Evolutionary conservation across 2,329 filamentous ascomycete genomes (phyloP).

Genomic region (Sporothrix variecibatus): DNA sequence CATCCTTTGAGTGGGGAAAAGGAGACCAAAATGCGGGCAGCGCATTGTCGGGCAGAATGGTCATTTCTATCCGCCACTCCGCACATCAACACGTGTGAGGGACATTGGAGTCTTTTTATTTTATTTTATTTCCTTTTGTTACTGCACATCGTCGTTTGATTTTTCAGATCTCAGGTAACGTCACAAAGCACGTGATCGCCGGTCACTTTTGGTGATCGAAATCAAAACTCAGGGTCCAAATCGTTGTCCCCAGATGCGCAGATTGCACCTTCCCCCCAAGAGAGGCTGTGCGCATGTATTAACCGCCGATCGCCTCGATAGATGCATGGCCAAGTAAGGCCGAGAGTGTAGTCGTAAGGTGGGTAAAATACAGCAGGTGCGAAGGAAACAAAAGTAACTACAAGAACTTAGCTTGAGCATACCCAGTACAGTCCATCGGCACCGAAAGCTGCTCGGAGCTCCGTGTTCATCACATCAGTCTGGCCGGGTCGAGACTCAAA

Average conservation of each 20-base stretch:
- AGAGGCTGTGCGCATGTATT: background rate
- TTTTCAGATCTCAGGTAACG: too few species aligned
- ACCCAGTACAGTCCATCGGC: background rate
- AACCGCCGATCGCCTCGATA: conserved; percentile 6
- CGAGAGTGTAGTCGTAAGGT: background rate
- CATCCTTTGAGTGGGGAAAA: background rate
- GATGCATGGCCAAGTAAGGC: conserved; percentile 9
- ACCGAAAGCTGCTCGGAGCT: background rate
- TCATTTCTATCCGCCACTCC: background rate
- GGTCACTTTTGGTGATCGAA: background rate
- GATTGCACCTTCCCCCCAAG: conserved; percentile 3
- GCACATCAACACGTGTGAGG: background rate
- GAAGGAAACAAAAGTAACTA: background rate
- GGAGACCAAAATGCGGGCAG: background rate
- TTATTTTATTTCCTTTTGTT: background rate
- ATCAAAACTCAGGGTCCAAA: background rate
- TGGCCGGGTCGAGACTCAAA: background rate
- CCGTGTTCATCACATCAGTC: background rate
- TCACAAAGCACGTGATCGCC: background rate
- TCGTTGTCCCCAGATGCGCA: background rate
- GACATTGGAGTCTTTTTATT: background rate
- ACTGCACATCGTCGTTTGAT: background rate
- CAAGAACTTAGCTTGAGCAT: background rate
- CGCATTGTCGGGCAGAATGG: background rate
- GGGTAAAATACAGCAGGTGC: background rate